Conservation (phyloP, 164 flowering plant species). For the Magnolia changhungtana region DNA sequence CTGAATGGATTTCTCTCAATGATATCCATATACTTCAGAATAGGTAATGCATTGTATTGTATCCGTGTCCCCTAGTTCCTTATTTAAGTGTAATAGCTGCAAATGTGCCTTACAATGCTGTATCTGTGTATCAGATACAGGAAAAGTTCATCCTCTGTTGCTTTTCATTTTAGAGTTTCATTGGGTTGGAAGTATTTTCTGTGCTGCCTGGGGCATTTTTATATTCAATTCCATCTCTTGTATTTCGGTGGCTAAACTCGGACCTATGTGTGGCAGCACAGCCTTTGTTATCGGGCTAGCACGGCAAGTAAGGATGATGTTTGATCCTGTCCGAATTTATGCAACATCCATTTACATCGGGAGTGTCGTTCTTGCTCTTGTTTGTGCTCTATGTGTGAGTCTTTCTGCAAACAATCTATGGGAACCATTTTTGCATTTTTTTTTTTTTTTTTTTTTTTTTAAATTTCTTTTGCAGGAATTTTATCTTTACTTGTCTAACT, state of each 20-base stretch:
- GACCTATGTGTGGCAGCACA: slow-evolving; percentile 63
- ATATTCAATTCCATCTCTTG: neutral
- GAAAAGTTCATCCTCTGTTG: neutral
- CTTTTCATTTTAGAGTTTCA: neutral
- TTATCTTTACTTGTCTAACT: slow-evolving; percentile 1
- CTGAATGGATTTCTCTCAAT: neutral
- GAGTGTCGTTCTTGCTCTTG: slow-evolving; percentile 63
- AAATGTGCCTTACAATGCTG: neutral
- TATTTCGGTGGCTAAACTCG: slow-evolving; percentile 13
- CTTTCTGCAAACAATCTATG: neutral
- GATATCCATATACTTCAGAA: no score
- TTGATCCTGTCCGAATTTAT: slow-evolving; percentile 72
- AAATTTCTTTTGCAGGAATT: neutral
- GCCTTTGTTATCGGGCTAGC: slow-evolving; percentile 70
- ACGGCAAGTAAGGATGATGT: slow-evolving; percentile 75
- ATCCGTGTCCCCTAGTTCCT: neutral
- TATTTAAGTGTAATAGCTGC: neutral
- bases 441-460: no score
- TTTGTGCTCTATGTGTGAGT: slow-evolving; percentile 82
- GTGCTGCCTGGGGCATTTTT: neutral
- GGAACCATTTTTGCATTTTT: neutral
- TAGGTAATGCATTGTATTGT: no score
- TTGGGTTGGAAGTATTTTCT: neutral
- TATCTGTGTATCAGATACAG: neutral
- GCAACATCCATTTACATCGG: slow-evolving; percentile 73